Evolutionary conservation across 2,329 filamentous ascomycete species (phyloP).

Genomic region (Aspergillus awamori): DNA sequence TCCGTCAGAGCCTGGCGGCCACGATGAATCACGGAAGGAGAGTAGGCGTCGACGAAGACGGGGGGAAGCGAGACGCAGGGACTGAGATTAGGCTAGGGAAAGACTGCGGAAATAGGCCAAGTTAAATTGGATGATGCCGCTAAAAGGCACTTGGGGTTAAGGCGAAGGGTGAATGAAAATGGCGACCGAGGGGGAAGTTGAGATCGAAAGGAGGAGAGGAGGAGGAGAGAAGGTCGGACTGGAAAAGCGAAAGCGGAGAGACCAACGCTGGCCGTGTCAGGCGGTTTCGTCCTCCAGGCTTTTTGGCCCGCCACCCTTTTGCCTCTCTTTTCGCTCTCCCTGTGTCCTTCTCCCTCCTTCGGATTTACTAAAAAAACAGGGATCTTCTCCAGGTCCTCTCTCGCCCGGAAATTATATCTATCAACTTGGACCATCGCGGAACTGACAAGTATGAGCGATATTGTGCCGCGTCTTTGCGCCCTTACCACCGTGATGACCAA

Average conservation of each 20-base stretch:
- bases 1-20: slow-evolving; percentile 20
- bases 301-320: slow-evolving; percentile 13
- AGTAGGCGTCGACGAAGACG: slow-evolving; percentile 7
- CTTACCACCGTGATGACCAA: background rate
- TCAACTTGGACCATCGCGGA: background rate
- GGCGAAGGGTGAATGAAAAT: background rate
- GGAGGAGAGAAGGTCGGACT: background rate
- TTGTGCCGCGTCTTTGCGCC: background rate
- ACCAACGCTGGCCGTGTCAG: slow-evolving; percentile 1
- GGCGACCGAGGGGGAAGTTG: background rate
- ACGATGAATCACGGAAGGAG: slow-evolving; percentile 17
- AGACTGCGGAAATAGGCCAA: slow-evolving; percentile 1
- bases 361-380: background rate
- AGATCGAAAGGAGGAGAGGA: slow-evolving; percentile 1
- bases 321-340: background rate
- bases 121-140: background rate
- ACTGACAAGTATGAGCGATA: background rate
- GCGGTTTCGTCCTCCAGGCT: slow-evolving; percentile 10
- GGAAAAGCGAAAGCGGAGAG: slow-evolving; percentile 13
- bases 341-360: background rate
- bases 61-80: background rate
- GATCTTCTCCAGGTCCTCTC: background rate
- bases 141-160: background rate
- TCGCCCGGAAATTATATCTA: background rate
- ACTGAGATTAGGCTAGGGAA: slow-evolving; percentile 1